phyloP scores from a whole-genome alignment of 179 eudicot genomes.

The Silene vulgaris region DNA sequence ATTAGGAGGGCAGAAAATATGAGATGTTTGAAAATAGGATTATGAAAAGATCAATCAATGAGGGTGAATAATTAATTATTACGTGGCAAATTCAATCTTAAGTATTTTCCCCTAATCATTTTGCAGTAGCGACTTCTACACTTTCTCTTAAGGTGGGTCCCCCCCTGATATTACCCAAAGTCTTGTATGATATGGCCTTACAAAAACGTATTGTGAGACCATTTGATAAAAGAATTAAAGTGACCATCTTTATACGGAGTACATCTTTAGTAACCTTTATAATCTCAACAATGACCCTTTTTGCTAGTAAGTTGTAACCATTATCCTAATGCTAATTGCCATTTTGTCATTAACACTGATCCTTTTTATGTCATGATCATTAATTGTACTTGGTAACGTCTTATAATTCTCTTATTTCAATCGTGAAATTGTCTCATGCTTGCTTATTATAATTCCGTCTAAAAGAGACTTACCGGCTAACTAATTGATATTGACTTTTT shows the following conservation, averaged over 20 bases:
- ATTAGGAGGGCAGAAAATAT: too few species aligned
- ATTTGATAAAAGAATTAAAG: background rate
- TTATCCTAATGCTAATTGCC: too few species aligned
- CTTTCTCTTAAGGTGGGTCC: background rate
- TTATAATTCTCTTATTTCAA: background rate
- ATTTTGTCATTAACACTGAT: background rate
- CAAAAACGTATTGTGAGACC: background rate
- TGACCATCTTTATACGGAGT: background rate
- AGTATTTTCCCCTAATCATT: background rate
- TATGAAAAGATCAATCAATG: too few species aligned
- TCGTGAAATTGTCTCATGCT: background rate
- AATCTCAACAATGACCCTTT: background rate
- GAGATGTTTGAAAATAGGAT: too few species aligned
- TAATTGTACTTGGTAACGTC: background rate
- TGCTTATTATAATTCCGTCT: conserved; percentile 1
- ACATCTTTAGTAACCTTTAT: background rate
- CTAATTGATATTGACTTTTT: conserved; percentile 13
- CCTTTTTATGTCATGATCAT: background rate
- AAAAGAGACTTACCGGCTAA: background rate
- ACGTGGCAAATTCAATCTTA: background rate
- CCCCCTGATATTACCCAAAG: background rate
- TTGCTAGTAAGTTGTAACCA: background rate
- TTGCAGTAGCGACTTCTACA: background rate
- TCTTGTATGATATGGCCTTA: background rate
- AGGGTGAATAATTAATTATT: background rate